phyloP scores from a whole-genome alignment of 2,329 filamentous ascomycete genomes.

The Phaeoacremonium minimum region DNA sequence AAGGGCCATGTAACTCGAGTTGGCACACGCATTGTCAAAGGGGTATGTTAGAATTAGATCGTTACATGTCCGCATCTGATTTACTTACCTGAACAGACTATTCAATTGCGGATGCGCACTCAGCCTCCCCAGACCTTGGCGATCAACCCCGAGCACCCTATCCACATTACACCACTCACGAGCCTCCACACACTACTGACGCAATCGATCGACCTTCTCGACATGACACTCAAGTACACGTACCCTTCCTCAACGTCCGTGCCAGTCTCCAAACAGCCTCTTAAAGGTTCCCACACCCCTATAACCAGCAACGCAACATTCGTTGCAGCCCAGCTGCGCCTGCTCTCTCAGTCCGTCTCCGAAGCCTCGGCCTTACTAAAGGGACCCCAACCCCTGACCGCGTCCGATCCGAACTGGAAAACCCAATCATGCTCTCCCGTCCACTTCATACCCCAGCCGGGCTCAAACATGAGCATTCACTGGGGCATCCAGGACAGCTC shows the following conservation, averaged over 20 bases:
- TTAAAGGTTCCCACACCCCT: conserved; percentile 38
- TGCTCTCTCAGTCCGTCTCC: conserved; percentile 49
- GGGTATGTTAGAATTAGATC: no score
- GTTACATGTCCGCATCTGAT: no score
- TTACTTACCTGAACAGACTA: no score
- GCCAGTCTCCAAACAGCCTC: conserved; percentile 52
- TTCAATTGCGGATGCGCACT: conserved; percentile 73
- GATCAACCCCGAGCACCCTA: conserved; percentile 41
- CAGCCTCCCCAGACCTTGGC: conserved; percentile 48
- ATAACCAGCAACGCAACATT: conserved; percentile 36
- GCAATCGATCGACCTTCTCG: conserved; percentile 76
- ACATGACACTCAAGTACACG: conserved; percentile 70
- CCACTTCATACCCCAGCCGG: conserved; percentile 36
- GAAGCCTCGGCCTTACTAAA: conserved; percentile 50
- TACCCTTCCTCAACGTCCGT: conserved; percentile 31
- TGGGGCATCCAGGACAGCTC: conserved; percentile 66
- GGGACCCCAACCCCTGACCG: conserved; percentile 39
- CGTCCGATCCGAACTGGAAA: conserved; percentile 37
- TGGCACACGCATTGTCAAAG: conserved; percentile 87
- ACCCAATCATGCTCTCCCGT: conserved; percentile 34
- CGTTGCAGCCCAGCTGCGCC: conserved; percentile 49
- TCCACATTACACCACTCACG: conserved; percentile 66
- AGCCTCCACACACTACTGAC: conserved; percentile 74
- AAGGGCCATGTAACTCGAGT: conserved; percentile 91
- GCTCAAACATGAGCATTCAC: conserved; percentile 69